Evolutionary conservation across 179 eudicot genomes (phyloP), one percentile per base, ranked within the genome.

Genomic region (Silene noctiflora): DNA sequence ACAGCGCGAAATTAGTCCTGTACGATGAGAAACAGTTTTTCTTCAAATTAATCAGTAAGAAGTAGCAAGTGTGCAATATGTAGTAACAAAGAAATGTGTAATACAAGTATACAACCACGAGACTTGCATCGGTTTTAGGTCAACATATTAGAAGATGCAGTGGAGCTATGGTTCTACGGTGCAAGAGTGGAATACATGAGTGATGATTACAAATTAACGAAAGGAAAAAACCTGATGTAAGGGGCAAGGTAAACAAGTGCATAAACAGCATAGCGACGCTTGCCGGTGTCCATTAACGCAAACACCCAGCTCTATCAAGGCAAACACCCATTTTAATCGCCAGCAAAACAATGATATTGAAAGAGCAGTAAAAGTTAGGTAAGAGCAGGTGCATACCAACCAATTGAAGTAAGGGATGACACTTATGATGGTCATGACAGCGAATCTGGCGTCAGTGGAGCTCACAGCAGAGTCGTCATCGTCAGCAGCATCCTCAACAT

Each of bases 351-450:
- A 24, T 44, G 6, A 11, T n/a, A 3, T 1, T 14, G 14, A 4
- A 71, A 7, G 1, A 27, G 3, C 2, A 13, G 55, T 14, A 6
- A 16, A 51, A 16, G 60, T 3, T 9, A 35, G 27, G 27, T 17
- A 42, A 17, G 24, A n/a, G n/a, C 16, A 14, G 29, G 6, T 13
- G 14, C 80, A 80, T 44, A 94, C 98, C 90, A 94, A 82, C 98
- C 98, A 94, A 83, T 94, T 94, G 88, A 94, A 94, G 85, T 86
- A 94, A 71, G 98, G 98, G 74, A 94, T 90, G 87, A 92, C 85
- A 80, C 90, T 80, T 19, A 94, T 88, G 89, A 94, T 78, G 64
- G 87, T 89, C 97, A 94, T 94, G 35, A 90, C 92, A 6, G 93
- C 88, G 53, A 90, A 87, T 80, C 97, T 85, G 0, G 91, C 85